A percentile compares a stretch with the other conserved stretches of the same genome.
Conservation (phyloP, 2,329 filamentous ascomycete genomes). For the Aspergillus spinulosporus region DNA sequence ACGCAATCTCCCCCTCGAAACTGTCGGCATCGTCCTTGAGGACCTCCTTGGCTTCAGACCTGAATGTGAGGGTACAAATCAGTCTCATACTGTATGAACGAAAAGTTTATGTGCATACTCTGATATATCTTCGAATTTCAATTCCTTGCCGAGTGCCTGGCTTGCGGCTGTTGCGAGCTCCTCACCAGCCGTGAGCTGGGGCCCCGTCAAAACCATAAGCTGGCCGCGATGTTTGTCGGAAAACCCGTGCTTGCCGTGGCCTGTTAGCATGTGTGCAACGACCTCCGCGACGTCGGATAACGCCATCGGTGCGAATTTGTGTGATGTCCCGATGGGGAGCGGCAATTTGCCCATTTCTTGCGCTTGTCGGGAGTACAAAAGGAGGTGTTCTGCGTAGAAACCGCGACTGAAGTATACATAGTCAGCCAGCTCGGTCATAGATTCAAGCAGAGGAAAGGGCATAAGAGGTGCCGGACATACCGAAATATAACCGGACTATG, state of each 20-base stretch:
- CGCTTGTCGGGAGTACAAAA: constrained; percentile 50
- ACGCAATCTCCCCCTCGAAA: constrained; percentile 47
- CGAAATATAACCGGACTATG: constrained; percentile 51
- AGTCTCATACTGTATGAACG: too few relatives aligned
- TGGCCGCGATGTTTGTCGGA: constrained; percentile 54
- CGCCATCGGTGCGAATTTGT: constrained; percentile 55
- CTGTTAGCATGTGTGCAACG: constrained; percentile 50
- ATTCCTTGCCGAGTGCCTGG: constrained; percentile 44
- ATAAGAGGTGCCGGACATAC: constrained; percentile 15
- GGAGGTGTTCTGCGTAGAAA: constrained; percentile 56
- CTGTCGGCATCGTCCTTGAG: constrained; percentile 40
- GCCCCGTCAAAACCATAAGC: constrained; percentile 53
- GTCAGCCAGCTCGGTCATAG: not conserved
- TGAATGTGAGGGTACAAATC: too few relatives aligned
- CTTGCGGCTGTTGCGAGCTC: constrained; percentile 51
- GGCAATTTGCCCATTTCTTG: constrained; percentile 48
- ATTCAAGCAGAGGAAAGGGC: not conserved
- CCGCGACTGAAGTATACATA: constrained; percentile 40
- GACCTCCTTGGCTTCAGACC: constrained; percentile 35
- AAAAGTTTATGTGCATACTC: too few relatives aligned
- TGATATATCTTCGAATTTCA: constrained; percentile 51
- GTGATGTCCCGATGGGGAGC: constrained; percentile 49
- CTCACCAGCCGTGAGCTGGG: constrained; percentile 49
- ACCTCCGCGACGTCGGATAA: constrained; percentile 51
- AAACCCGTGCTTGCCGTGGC: constrained; percentile 53